phyloP scores from a whole-genome alignment of 2,329 filamentous ascomycete species.

The Proliferodiscus dingleyae region DNA sequence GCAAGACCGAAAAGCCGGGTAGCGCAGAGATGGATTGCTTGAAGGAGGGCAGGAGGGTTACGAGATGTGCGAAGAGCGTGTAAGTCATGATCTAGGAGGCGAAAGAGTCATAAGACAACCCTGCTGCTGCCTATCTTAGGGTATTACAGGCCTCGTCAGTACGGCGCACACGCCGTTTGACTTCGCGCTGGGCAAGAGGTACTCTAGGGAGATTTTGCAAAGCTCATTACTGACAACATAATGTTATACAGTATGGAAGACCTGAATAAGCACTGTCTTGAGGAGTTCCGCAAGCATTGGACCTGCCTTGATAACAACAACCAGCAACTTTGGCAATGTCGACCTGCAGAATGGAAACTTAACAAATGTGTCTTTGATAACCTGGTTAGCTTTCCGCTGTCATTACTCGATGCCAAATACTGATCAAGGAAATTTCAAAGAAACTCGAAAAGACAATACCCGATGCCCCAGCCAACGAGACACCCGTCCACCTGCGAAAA shows the following conservation, averaged over 20 bases:
- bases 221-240: conserved; percentile 3
- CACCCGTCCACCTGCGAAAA: conserved; percentile 68
- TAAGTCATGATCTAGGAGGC: conserved; percentile 46
- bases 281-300: conserved; percentile 91
- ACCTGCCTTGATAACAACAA: conserved; percentile 95
- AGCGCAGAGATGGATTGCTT: conserved; percentile 90
- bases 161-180: too few relatives aligned
- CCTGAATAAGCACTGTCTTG: conserved; percentile 90
- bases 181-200: too few relatives aligned
- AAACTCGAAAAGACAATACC: conserved; percentile 79
- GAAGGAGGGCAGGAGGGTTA: conserved; percentile 94
- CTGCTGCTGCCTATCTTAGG: too few relatives aligned
- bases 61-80: conserved; percentile 93
- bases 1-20: conserved; percentile 91
- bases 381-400: conserved; percentile 57
- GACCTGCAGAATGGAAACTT: conserved; percentile 78
- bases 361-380: conserved; percentile 97
- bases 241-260: conserved; percentile 68
- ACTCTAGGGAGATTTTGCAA: not conserved
- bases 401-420: not conserved
- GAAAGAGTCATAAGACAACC: too few relatives aligned
- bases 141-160: too few relatives aligned
- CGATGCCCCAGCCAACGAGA: conserved; percentile 63
- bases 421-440: conserved; percentile 37
- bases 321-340: conserved; percentile 95